Conservation (phyloP, 805 yeast species). For the Starmerella asiatica region DNA sequence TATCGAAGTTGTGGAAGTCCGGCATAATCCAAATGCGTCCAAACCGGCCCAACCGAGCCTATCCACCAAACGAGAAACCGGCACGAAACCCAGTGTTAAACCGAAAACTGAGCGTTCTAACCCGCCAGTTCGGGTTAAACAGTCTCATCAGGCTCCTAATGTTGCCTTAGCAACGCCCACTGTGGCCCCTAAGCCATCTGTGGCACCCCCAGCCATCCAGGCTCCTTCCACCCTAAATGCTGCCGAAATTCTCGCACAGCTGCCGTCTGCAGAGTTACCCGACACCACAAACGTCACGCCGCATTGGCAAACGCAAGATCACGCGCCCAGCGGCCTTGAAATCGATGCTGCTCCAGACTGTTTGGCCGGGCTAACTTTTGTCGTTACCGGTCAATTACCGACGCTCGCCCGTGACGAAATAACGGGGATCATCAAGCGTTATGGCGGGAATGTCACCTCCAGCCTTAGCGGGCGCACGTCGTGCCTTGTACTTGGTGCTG, state of each 20-base stretch:
- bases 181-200: too few relatives aligned
- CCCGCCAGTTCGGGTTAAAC: too few relatives aligned
- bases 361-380: constrained; percentile 75
- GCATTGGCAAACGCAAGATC: constrained; percentile 43
- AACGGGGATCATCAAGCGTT: constrained; percentile 61
- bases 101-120: too few relatives aligned
- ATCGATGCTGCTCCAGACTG: constrained; percentile 71
- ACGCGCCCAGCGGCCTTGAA: constrained; percentile 25
- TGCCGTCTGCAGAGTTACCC: constrained; percentile 63
- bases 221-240: constrained; percentile 25
- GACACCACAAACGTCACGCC: constrained; percentile 36
- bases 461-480: constrained; percentile 76
- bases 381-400: constrained; percentile 84
- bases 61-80: background rate
- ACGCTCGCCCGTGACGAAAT: constrained; percentile 62
- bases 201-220: too few relatives aligned
- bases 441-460: constrained; percentile 80
- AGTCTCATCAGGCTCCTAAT: too few relatives aligned
- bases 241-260: constrained; percentile 42
- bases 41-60: background rate
- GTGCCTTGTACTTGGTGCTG: constrained; percentile 81
- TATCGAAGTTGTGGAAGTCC: background rate
- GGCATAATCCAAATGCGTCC: background rate
- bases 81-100: too few relatives aligned
- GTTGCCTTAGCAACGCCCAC: too few relatives aligned